Base-by-base conservation (phyloP, 2,329 filamentous ascomycete species). In the Calonectria hawksworthii region DNA sequence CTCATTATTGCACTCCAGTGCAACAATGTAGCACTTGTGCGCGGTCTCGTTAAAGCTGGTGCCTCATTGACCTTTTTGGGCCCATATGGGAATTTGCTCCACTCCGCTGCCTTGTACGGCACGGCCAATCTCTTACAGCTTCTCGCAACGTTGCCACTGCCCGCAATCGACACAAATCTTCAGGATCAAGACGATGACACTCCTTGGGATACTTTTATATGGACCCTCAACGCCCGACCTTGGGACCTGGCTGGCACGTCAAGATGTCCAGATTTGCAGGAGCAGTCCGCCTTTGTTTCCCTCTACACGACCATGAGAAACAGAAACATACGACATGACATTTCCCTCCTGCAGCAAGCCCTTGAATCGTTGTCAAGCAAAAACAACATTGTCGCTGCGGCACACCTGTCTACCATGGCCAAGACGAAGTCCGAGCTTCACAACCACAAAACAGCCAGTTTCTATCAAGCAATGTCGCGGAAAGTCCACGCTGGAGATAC, bases 111-210 rank as follows among this genome's bases (percentile, higher is more conserved):
- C 10, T 7, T 1, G 2, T 59, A 0, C 54, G 26, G 32, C 54
- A 59, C 32, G 3, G 30, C 32, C 18, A 10, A 36, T 1, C 32
- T 59, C 16, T 11, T 59, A 21, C 54, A 9, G 32, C 38, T 59
- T 38, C 54, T 61, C n/a, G 34, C 54, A 61, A 36, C 32, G 1
- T 18, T 18, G n/a, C 13, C 54, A 28, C n/a, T 61, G 54, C 34
- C 54, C 54, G 34, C n/a, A 13, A 28, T 61, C n/a, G 54, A 61
- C n/a, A 23, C n/a, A 16, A 11, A 14, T 8, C 54, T 61, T 26
- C 4, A 3, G 14, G 9, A 26, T 11, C 0, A 0, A 0, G 0
- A 4, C 0, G n/a, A 34, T 11, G 16, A 28, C n/a, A 61, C 34
- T 18, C 54, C 54, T 3, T 61, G 54, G 54, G 34, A 61, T 38